Percentiles rank a stretch among this genome's conserved stretches.
phyloP scores from a whole-genome alignment of 2,329 filamentous ascomycete genomes.

The Torrubiella hemipterigena region DNA sequence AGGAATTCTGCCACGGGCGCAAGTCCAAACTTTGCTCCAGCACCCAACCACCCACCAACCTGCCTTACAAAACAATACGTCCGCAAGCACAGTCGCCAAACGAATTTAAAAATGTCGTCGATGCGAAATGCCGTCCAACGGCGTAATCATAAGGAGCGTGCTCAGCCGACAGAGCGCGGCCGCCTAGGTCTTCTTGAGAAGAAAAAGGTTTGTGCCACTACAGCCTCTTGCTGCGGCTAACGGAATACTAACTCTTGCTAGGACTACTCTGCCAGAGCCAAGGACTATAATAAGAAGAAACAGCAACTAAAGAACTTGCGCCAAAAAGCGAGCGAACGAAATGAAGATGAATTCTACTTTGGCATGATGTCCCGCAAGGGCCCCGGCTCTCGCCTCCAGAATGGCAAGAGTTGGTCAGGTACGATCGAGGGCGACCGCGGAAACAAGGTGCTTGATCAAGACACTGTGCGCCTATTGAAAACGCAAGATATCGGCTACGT shows the following conservation, averaged over 20 bases:
- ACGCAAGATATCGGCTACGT: conserved; percentile 58
- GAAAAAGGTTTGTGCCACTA: conserved; percentile 53
- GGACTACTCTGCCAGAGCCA: conserved; percentile 54
- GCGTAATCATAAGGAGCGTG: conserved; percentile 81
- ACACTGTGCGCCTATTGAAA: conserved; percentile 51
- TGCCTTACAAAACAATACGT: conserved; percentile 3
- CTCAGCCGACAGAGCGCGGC: conserved; percentile 70
- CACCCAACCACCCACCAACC: conserved; percentile 1
- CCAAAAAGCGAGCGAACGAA: conserved; percentile 51
- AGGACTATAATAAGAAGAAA: conserved; percentile 57
- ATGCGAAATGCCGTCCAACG: conserved; percentile 58
- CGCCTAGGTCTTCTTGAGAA: conserved; percentile 92
- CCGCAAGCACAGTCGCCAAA: conserved; percentile 1
- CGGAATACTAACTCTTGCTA: conserved; percentile 15
- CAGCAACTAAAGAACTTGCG: conserved; percentile 44
- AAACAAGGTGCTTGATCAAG: conserved; percentile 40
- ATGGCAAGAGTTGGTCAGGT: conserved; percentile 40
- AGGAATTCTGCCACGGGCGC: conserved; percentile 19
- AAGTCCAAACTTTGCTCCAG: conserved; percentile 3
- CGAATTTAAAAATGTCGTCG: conserved; percentile 33
- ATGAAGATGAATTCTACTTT: conserved; percentile 64
- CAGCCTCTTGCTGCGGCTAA: conserved; percentile 6
- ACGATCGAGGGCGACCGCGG: conserved; percentile 46
- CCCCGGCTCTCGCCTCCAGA: conserved; percentile 35
- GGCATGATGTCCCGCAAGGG: conserved; percentile 54